Evolutionary conservation across 495 filamentous ascomycete genomes (phyloP).

Genomic region (Terfezia boudieri): DNA sequence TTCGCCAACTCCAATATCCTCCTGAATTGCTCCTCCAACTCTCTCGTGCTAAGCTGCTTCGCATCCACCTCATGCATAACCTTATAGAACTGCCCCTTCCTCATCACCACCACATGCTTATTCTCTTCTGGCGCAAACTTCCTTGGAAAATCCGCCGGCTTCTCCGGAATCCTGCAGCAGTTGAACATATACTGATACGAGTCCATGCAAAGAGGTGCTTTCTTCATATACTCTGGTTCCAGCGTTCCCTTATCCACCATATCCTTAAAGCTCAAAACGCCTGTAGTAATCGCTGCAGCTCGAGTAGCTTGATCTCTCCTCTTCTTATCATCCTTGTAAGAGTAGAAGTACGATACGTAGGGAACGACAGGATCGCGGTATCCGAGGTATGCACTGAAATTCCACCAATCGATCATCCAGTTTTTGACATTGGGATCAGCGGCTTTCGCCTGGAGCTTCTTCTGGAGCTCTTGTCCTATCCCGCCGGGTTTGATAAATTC

Average conservation of each 20-base stretch:
- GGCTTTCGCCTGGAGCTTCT: constrained; percentile 59
- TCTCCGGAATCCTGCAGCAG: constrained; percentile 62
- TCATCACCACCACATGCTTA: constrained; percentile 71
- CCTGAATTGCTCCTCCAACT: constrained; percentile 73
- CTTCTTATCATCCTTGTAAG: constrained; percentile 77
- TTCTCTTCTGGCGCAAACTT: constrained; percentile 53
- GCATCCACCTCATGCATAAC: constrained; percentile 57
- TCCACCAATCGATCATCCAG: constrained; percentile 98
- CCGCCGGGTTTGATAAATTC: constrained; percentile 49
- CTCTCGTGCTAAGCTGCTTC: constrained; percentile 57
- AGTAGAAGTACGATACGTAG: constrained; percentile 99
- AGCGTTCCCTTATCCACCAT: constrained; percentile 63
- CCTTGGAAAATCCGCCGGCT: constrained; percentile 56
- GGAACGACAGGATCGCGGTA: constrained; percentile 94
- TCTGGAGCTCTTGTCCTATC: constrained; percentile 64
- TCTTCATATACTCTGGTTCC: constrained; percentile 97
- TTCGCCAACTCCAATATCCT: constrained; percentile 58
- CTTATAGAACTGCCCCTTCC: constrained; percentile 98
- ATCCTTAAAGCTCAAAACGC: constrained; percentile 78
- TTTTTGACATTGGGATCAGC: constrained; percentile 72
- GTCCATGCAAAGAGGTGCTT: constrained; percentile 87
- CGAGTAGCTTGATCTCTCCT: constrained; percentile 77
- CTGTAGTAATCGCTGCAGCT: constrained; percentile 70
- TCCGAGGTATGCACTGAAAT: constrained; percentile 66
- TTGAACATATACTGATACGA: constrained; percentile 99